Evolutionary conservation across 1,284 basidiomycete species (phyloP).

Genomic region (Malassezia sympodialis): DNA sequence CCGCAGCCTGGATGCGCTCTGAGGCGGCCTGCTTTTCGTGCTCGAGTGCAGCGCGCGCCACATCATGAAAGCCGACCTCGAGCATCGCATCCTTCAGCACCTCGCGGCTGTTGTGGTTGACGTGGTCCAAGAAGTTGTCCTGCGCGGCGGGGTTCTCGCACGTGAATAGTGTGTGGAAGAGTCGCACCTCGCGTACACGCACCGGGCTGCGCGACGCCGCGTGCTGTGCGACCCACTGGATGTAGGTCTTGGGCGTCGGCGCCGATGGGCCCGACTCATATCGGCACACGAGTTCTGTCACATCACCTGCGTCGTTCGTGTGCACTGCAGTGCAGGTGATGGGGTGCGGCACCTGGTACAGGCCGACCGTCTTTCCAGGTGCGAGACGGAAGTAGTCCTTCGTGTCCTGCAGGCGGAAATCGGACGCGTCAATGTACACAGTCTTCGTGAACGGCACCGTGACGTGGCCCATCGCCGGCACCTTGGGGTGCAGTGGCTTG

Average conservation of each 20-base stretch:
- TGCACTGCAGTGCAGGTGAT: conserved; percentile 86
- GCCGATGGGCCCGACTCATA: conserved; percentile 56
- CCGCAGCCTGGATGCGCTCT: conserved; percentile 51
- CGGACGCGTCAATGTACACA: conserved; percentile 85
- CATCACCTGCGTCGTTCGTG: conserved; percentile 58
- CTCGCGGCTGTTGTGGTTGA: conserved; percentile 70
- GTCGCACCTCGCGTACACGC: conserved; percentile 72
- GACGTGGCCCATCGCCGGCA: conserved; percentile 73
- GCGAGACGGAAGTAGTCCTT: conserved; percentile 96
- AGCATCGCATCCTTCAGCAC: conserved; percentile 69
- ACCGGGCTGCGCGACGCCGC: conserved; percentile 68
- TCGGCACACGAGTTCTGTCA: conserved; percentile 67
- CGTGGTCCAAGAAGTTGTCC: conserved; percentile 64
- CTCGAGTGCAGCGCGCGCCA: conserved; percentile 62
- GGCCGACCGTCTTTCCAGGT: conserved; percentile 89
- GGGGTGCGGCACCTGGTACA: conserved; percentile 88
- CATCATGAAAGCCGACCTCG: conserved; percentile 77
- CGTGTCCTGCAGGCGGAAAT: conserved; percentile 83
- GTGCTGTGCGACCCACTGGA: conserved; percentile 94
- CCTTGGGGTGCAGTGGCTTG: conserved; percentile 89
- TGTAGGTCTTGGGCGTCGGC: conserved; percentile 74
- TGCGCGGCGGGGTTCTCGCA: conserved; percentile 73
- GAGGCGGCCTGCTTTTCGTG: conserved; percentile 63
- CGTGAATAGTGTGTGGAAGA: conserved; percentile 90
- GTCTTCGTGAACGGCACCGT: conserved; percentile 77